Percentiles rank a stretch among this genome's conserved stretches.
These are phyloP conservation scores for Dipteronia sinensis DNA, from an alignment of 345 rosid genomes.

Conservation along the genomic window DNA sequence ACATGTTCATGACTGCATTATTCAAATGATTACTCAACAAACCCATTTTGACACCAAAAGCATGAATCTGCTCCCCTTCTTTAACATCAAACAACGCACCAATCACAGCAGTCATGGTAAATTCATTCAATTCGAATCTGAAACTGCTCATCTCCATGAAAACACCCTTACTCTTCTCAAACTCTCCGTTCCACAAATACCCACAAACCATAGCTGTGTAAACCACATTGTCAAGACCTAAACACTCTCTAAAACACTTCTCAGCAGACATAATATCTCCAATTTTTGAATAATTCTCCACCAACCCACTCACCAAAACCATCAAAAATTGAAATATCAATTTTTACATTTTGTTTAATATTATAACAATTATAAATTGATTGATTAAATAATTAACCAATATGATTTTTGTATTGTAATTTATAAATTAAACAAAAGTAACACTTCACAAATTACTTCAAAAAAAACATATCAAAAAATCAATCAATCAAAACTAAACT, in stretches of 20 bases:
- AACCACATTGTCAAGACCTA: constrained; percentile 37
- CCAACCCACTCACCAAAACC: constrained; percentile 43
- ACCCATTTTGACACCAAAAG: constrained; percentile 40
- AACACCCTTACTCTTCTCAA: constrained; percentile 32
- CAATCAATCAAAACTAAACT: too few species aligned
- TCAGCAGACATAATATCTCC: constrained; percentile 40
- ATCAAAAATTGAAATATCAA: too few species aligned
- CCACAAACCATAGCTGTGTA: constrained; percentile 39
- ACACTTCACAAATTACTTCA: too few species aligned
- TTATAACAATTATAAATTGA: too few species aligned
- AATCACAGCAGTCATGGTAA: constrained; percentile 38
- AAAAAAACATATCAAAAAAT: too few species aligned
- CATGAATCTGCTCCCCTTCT: constrained; percentile 50
- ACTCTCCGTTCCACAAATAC: constrained; percentile 39
- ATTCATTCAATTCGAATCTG: constrained; percentile 41
- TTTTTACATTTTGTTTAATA: too few species aligned
- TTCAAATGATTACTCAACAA: constrained; percentile 35
- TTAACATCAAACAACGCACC: constrained; percentile 34
- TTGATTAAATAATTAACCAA: too few species aligned
- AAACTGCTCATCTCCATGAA: constrained; percentile 34
- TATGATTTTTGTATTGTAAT: too few species aligned
- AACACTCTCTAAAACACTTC: constrained; percentile 43
- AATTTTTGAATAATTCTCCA: constrained; percentile 41
- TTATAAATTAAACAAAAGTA: too few species aligned
- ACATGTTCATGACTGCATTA: constrained; percentile 45